phyloP scores from a whole-genome alignment of 345 rosid species.

The Salix dunnii region DNA sequence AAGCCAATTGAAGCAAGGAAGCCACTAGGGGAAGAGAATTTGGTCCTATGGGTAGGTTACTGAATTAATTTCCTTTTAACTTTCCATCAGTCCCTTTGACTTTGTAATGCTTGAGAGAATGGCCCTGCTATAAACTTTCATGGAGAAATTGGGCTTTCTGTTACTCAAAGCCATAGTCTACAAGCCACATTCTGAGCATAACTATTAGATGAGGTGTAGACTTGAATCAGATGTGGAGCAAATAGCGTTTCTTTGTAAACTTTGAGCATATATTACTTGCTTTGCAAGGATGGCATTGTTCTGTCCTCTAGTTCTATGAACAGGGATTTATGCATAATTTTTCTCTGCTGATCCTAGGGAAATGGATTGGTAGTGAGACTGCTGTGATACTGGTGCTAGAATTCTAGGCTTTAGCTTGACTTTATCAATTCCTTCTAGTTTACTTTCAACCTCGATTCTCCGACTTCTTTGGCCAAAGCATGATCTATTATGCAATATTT shows the following conservation, averaged over 20 bases:
- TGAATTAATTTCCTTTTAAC: constrained; percentile 9
- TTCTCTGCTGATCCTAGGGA: not conserved
- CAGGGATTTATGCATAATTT: not conserved
- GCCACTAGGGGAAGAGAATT: constrained; percentile 84
- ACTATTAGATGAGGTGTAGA: constrained; percentile 5
- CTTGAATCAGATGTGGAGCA: not conserved
- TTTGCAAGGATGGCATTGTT: not conserved
- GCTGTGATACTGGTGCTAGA: not conserved
- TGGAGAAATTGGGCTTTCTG: not conserved
- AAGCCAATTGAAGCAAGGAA: constrained; percentile 83
- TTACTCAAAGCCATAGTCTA: constrained; percentile 3
- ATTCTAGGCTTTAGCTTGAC: not conserved
- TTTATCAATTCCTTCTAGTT: not conserved
- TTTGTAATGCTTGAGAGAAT: constrained; percentile 25
- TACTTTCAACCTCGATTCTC: not conserved
- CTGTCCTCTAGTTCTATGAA: not conserved
- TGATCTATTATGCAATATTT: not conserved
- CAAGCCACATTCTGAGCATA: constrained; percentile 4
- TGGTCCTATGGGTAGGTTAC: constrained; percentile 85
- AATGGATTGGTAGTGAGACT: not conserved
- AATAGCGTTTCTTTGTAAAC: not conserved
- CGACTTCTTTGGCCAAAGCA: not conserved
- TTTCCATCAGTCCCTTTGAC: constrained; percentile 26
- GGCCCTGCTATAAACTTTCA: constrained; percentile 7
- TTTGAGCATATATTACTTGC: not conserved